Evolutionary conservation across 257 asterid genomes (phyloP).

Genomic region (Avicennia marina): DNA sequence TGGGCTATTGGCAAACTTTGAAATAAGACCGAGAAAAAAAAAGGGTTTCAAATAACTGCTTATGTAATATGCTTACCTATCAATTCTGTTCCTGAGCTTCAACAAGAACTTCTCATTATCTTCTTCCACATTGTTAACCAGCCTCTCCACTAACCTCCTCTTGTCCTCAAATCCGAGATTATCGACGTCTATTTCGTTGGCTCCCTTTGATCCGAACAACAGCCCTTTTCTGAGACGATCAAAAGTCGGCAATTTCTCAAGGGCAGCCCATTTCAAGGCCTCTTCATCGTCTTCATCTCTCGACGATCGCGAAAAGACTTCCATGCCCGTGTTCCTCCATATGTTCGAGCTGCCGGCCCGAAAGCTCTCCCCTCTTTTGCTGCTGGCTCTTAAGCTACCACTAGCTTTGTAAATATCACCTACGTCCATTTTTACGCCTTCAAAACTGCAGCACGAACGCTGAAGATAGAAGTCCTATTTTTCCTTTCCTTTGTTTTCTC

Average conservation of each 20-base stretch:
- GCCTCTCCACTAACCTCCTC: slow-evolving; percentile 41
- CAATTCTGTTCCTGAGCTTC: slow-evolving; percentile 47
- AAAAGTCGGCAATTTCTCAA: slow-evolving; percentile 63
- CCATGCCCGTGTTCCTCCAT: slow-evolving; percentile 44
- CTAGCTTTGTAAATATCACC: slow-evolving; percentile 34
- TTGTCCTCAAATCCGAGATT: slow-evolving; percentile 48
- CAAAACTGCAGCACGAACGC: too few species aligned
- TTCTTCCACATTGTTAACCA: slow-evolving; percentile 54
- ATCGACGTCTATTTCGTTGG: slow-evolving; percentile 39
- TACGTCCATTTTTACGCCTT: too few species aligned
- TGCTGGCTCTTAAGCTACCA: slow-evolving; percentile 30
- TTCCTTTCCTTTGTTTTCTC: too few species aligned
- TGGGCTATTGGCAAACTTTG: too few species aligned
- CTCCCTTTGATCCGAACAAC: slow-evolving; percentile 44
- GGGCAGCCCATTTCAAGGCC: slow-evolving; percentile 74
- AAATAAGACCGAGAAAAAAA: too few species aligned
- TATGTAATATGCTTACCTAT: too few species aligned
- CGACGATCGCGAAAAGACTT: slow-evolving; percentile 42
- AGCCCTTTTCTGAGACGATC: slow-evolving; percentile 63
- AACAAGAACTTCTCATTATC: slow-evolving; percentile 60
- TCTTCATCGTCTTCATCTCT: slow-evolving; percentile 71
- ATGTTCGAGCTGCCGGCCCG: slow-evolving; percentile 37
- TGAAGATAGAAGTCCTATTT: too few species aligned
- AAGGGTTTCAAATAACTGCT: too few species aligned
- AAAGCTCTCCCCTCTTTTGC: slow-evolving; percentile 23